A percentile compares a stretch with the other conserved stretches of the same genome.
phyloP scores from a whole-genome alignment of 768 basidiomycete species.

The Pseudohyphozyma bogoriensis region DNA sequence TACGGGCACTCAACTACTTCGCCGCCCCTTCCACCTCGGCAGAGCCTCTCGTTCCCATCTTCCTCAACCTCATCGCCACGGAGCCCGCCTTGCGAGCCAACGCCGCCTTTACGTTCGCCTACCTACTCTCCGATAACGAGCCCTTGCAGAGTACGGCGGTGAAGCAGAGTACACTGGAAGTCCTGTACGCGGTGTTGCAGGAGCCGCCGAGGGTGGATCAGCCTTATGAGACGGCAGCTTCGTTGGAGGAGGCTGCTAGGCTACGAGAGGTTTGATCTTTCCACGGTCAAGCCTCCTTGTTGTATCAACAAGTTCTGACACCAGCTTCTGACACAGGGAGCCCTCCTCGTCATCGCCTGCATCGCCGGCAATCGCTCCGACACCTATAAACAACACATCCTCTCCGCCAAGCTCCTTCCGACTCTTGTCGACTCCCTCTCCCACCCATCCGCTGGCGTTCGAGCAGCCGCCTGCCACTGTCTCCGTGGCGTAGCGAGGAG shows the following conservation, averaged over 20 bases:
- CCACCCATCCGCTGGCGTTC: slow-evolving; percentile 60
- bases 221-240: slow-evolving; percentile 21
- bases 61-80: slow-evolving; percentile 20
- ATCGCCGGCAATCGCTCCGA: slow-evolving; percentile 64
- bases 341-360: slow-evolving; percentile 61
- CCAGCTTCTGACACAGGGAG: slow-evolving; percentile 45
- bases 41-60: slow-evolving; percentile 2
- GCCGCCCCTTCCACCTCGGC: neutral
- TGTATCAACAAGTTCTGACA: too few species aligned
- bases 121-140: slow-evolving; percentile 59
- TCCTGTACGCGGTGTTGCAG: slow-evolving; percentile 42
- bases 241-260: slow-evolving; percentile 4
- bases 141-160: slow-evolving; percentile 57
- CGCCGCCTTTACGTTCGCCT: slow-evolving; percentile 38
- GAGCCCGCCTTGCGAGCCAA: slow-evolving; percentile 8
- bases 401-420: slow-evolving; percentile 53
- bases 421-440: slow-evolving; percentile 49
- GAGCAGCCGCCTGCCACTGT: slow-evolving; percentile 79
- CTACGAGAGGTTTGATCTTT: slow-evolving; percentile 25
- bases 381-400: slow-evolving; percentile 57
- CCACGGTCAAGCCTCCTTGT: neutral
- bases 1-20: neutral
- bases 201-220: slow-evolving; percentile 31
- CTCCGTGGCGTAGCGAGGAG: slow-evolving; percentile 68
- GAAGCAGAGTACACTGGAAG: slow-evolving; percentile 57